Conservation (phyloP, 352 stramenopile species). For the Globisporangium cylindrosporum region DNA sequence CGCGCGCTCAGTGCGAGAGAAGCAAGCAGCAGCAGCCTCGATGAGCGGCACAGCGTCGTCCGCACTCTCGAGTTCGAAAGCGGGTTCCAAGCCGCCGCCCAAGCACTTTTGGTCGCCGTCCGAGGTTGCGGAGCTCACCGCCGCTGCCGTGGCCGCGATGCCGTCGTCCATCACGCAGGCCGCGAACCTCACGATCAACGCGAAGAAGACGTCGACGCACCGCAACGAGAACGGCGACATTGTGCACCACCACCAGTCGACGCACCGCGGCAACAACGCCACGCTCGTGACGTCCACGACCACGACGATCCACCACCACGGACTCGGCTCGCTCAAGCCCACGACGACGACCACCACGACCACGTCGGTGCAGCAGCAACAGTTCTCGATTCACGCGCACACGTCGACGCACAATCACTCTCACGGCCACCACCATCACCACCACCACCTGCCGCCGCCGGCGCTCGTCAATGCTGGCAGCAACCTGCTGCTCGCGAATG, state of each 20-base stretch:
- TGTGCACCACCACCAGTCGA: slow-evolving; percentile 74
- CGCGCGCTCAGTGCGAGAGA: neutral
- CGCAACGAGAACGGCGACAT: slow-evolving; percentile 75
- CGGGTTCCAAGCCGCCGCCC: slow-evolving; percentile 29
- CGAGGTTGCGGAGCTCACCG: slow-evolving; percentile 75
- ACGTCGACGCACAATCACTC: slow-evolving; percentile 22
- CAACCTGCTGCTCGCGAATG: slow-evolving; percentile 37
- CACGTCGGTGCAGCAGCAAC: slow-evolving; percentile 33
- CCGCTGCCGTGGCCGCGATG: slow-evolving; percentile 63
- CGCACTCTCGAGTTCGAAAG: slow-evolving; percentile 2
- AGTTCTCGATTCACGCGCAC: slow-evolving; percentile 39
- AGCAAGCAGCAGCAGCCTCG: neutral
- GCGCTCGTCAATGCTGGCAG: slow-evolving; percentile 3
- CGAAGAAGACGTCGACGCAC: slow-evolving; percentile 51
- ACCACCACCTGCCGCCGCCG: slow-evolving; percentile 41
- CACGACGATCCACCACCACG: slow-evolving; percentile 70
- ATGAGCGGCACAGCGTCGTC: slow-evolving; percentile 47
- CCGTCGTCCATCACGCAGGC: slow-evolving; percentile 59
- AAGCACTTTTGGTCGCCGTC: slow-evolving; percentile 75
- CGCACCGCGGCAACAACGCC: slow-evolving; percentile 64
- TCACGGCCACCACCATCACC: slow-evolving; percentile 43
- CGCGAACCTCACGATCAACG: slow-evolving; percentile 36
- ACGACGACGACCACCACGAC: slow-evolving; percentile 24
- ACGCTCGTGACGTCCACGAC: slow-evolving; percentile 76
- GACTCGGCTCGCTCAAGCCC: slow-evolving; percentile 25